phyloP scores from a whole-genome alignment of 306 rosid genomes.

The Vachellia collinsii region DNA sequence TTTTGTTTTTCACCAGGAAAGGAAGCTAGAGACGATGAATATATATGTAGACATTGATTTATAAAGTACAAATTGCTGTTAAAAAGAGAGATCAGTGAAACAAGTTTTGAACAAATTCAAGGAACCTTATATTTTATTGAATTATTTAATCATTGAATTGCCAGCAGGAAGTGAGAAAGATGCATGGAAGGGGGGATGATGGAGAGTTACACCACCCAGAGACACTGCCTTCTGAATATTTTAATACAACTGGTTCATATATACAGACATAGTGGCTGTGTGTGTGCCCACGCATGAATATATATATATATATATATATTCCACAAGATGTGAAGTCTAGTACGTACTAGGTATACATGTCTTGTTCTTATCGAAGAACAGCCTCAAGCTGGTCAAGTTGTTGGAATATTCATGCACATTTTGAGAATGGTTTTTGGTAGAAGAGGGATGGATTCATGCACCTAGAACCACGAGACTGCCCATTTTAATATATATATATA shows the following conservation, averaged over 20 bases:
- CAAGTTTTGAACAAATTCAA: not conserved
- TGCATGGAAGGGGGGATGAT: not conserved
- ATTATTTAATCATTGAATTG: not conserved
- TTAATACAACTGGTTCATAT: not conserved
- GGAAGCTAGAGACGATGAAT: not conserved
- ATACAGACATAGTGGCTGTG: not conserved
- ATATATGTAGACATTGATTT: not conserved
- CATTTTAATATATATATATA: no score
- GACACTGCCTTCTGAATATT: not conserved
- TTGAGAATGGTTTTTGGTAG: not conserved
- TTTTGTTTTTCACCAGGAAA: not conserved
- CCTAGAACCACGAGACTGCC: not conserved
- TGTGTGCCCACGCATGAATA: not conserved
- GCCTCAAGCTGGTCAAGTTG: not conserved
- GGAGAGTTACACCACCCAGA: not conserved
- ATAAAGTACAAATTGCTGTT: not conserved
- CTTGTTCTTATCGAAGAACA: not conserved
- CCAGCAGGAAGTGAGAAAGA: slow-evolving; percentile 10
- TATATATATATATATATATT: not conserved
- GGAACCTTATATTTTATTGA: not conserved
- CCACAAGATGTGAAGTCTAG: not conserved
- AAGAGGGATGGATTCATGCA: not conserved
- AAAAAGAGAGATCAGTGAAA: not conserved
- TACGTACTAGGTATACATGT: not conserved
- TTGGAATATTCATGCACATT: not conserved